Base-by-base conservation (phyloP, 805 yeast species). In the Candida hispaniensis region DNA sequence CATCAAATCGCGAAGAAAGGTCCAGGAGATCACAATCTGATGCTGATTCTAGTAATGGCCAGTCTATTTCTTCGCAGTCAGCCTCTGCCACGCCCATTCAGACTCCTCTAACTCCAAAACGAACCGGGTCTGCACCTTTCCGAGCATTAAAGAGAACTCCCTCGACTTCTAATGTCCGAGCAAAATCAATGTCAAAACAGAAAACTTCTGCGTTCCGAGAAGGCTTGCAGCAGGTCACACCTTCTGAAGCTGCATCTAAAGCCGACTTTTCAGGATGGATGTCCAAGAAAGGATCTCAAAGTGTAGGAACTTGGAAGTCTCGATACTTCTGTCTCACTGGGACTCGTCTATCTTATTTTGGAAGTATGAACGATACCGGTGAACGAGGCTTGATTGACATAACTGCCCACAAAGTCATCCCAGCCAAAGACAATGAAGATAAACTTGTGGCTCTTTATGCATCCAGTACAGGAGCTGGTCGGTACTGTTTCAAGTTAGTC, bases 361-460 rank as follows among this genome's bases (percentile, higher is more conserved):
- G 79, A 0, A 71, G 78, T 10, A 63, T 80, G 46, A 71, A 71
- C 36, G 99, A 91, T 56, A 70, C 71, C 22, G 70, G 74, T 44
- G 99, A 91, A 53, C 76, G 79, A 47, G 99, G 99, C 0, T 61
- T 91, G 38, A 91, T 91, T 44, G 99, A 91, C 56, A 85, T 91
- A 39, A 91, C 96, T 0, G 83, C 95, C 0, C 97, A 91, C 57
- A 70, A 81, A 46, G 97, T 88, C 1, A 61, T 83, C 15, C 93
- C 95, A 1, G 76, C 81, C 0, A 66, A 64, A 40, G 86, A 78
- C 40, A 59, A 66, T 9, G 93, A 82, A 47, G 96, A 86, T 58
- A 81, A 79, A 52, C 66, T 80, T 38, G 75, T 82, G 22, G 81
- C 95, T 0, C 59, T 88, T 29, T 81, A 81, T 55, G 96, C 97